Base-by-base conservation (phyloP, 176 grass and related monocot genomes). In the Oryza nivara region DNA sequence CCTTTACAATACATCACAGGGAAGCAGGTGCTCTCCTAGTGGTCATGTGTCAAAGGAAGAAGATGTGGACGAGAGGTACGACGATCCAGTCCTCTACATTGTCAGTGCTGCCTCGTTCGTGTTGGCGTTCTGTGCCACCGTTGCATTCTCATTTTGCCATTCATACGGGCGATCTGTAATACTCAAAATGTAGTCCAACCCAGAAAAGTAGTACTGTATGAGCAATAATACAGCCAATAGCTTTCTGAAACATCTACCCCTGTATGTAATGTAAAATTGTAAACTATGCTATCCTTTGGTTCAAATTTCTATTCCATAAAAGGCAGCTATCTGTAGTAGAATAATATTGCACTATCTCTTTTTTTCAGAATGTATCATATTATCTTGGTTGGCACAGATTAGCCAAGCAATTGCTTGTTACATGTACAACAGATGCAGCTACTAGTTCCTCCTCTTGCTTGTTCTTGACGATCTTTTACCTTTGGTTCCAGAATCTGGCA, bases 391-490 rank as follows among this genome's bases (percentile, higher is more conserved):
- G 41, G 22, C 45, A 70, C 3, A 38, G 17, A 17, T 11, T 73
- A 73, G 8, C 60, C 72, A 79, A 63, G 40, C 38, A 38, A 30
- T 5, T 54, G 7, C 2, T 0, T 5, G 25, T 70, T 9, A 40
- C 63, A 74, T 67, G 20, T 65, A 43, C 12, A 76, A 4, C 14
- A 63, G 64, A 11, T 77, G 11, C 26, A 43, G 20, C 40, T 38
- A 1, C 83, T 86, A 92, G 52, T 86, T 89, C 41, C 83, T 90
- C 85, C 85, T 95, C 83, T 91, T 93, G 75, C 72, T 95, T 79
- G 77, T 67, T 90, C 85, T 98, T 86, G 87, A 90, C 22, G 91
- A 90, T 78, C 82, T 93, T 89, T 92, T 95, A 30, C 68, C 73
- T 63, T 92, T 95, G 36, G 73, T 85, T 61, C 81, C 84, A 74